Percentiles rank a stretch among this genome's conserved stretches.
These are phyloP conservation scores for Phoma sp. DNA, from an alignment of 2,329 filamentous ascomycete species.

Conservation along the genomic window DNA sequence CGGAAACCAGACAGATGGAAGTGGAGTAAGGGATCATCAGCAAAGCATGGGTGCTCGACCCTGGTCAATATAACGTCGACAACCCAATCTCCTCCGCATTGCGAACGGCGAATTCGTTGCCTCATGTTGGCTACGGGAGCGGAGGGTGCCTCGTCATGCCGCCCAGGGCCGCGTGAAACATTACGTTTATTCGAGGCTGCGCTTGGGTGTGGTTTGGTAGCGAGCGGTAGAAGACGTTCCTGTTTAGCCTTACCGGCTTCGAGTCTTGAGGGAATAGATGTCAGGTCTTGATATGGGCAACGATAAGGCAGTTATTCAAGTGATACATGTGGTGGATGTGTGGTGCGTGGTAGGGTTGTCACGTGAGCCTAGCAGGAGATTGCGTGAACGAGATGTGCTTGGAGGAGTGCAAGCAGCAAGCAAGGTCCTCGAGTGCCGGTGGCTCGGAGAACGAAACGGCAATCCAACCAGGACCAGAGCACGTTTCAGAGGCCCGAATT, in stretches of 20 bases:
- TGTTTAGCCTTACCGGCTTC: constrained; percentile 1
- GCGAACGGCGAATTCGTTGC: constrained; percentile 11
- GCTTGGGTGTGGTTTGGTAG: constrained; percentile 6
- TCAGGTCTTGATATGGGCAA: not conserved
- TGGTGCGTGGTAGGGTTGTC: not conserved
- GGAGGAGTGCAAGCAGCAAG: not conserved
- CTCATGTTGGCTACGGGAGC: constrained; percentile 12
- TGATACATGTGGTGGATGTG: not conserved
- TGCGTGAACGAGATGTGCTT: constrained; percentile 13
- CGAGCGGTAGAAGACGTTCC: constrained; percentile 4
- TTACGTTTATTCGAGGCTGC: constrained; percentile 14
- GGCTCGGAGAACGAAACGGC: constrained; percentile 27
- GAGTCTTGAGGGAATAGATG: not conserved
- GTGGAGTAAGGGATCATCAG: constrained; percentile 7
- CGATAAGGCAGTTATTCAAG: not conserved
- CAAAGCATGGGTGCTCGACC: constrained; percentile 6
- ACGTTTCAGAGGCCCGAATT: constrained; percentile 28
- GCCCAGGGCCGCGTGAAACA: constrained; percentile 16
- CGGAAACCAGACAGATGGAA: constrained; percentile 1
- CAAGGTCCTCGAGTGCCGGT: constrained; percentile 9
- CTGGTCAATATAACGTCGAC: constrained; percentile 17
- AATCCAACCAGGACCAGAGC: constrained; percentile 28
- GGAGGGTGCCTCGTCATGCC: constrained; percentile 10
- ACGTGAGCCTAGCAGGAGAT: constrained; percentile 1
- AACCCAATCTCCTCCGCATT: constrained; percentile 17